Base-by-base conservation (phyloP, 768 basidiomycete genomes). In the Trametes gibbosa region DNA sequence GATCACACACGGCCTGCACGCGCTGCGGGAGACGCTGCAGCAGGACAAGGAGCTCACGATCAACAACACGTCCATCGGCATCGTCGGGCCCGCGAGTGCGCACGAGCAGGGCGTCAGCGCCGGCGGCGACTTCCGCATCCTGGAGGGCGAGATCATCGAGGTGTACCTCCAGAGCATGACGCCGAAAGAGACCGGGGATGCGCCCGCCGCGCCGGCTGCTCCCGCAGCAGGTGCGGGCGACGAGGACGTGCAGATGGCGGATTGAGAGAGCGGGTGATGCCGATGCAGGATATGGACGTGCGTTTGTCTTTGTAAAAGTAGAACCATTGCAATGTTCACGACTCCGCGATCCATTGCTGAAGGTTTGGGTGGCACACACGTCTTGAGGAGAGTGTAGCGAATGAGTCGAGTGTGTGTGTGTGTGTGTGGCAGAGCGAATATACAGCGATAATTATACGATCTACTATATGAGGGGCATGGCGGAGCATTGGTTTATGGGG, bases 1-100 rank as follows among this genome's bases (percentile, higher is more conserved):
- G 34, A 86, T 98, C 73, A 84, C 82, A 64, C 97, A 99, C 69
- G 97, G 97, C 16, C 81, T 99, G 39, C 90, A 95, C 59, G 96
- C 97, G 13, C 83, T 99, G 16, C 87, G 94, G 29, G 96, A 98
- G 72, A 98, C 97, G 2, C 84, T 99, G 37, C 97, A 98, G 68
- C 97, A 99, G 70, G 97, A 98, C 78, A 99, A 99, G 74, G 94
- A 92, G 68, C 86, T 98, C 56, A 95, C 87, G 17, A 77, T 87
- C 65, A 85, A 90, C 71, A 99, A 99, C 78, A 99, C 97, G 1
- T 94, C 92, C 1, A 86, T 98, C 65, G 95, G 94, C 29, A 91
- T 99, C 69, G 80, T 98, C 59, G 96, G 96, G 10, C 82, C 89
- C 12, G 75, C 79, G 29, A 83, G 87, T 65, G 69, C 73, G 34